phyloP scores from a whole-genome alignment of 2,329 filamentous ascomycete species.

The Botrytis pseudocinerea region DNA sequence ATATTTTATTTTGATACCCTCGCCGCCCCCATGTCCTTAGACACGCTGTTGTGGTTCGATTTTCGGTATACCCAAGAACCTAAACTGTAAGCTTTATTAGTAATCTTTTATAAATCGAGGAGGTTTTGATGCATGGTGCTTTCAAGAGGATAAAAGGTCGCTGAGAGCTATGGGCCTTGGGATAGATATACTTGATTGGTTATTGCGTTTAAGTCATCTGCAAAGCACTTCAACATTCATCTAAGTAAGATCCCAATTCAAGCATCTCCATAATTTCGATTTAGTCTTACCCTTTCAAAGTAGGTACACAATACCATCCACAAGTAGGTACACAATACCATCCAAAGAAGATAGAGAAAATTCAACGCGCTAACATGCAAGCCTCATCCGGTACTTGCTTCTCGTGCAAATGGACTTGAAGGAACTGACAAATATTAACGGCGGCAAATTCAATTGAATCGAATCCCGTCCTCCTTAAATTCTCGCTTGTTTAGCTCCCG shows the following conservation, averaged over 20 bases:
- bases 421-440: neutral
- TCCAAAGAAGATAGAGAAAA: neutral
- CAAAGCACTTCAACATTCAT: neutral
- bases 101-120: neutral
- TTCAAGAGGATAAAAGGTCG: neutral
- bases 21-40: neutral
- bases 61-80: neutral
- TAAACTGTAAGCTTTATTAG: neutral
- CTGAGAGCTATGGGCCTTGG: neutral
- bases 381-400: neutral
- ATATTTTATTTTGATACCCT: neutral
- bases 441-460: neutral
- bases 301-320: neutral
- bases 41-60: neutral
- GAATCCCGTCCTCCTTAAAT: conserved; percentile 17
- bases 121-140: neutral
- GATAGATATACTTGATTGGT: neutral
- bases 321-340: neutral
- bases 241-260: neutral
- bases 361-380: neutral
- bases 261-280: neutral
- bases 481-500: conserved; percentile 22
- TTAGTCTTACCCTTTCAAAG: neutral
- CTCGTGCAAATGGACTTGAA: neutral
- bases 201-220: neutral